Conservation (phyloP, 2,329 filamentous ascomycete genomes). For the Colletotrichum tropicicola region DNA sequence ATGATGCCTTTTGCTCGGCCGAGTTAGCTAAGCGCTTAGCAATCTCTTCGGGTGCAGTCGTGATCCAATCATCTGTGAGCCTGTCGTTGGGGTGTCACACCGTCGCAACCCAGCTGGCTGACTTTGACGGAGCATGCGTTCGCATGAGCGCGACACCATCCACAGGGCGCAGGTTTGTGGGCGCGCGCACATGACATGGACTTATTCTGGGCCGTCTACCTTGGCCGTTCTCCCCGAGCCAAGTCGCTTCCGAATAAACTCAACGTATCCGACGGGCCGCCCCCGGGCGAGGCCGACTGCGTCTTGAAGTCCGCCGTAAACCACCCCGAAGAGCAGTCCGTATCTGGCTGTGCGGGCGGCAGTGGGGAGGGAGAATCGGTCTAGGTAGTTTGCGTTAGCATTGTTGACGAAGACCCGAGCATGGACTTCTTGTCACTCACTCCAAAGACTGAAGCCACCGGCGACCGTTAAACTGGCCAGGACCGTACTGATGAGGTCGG, state of each 20-base stretch:
- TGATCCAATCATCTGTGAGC: too few species aligned
- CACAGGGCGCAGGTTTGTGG: background rate
- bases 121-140: too few species aligned
- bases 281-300: constrained; percentile 73
- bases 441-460: constrained; percentile 86
- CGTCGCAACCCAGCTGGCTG: too few species aligned
- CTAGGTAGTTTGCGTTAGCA: constrained; percentile 50
- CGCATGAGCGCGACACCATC: too few species aligned
- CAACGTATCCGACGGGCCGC: constrained; percentile 78
- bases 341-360: constrained; percentile 81
- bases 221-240: background rate
- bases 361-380: constrained; percentile 81
- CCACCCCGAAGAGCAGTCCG: constrained; percentile 80
- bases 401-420: too few species aligned
- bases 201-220: background rate
- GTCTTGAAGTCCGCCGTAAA: constrained; percentile 86
- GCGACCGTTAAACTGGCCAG: constrained; percentile 86
- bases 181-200: background rate
- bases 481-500: constrained; percentile 83
- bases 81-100: too few species aligned
- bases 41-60: too few species aligned
- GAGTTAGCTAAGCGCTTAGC: too few species aligned
- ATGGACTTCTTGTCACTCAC: constrained; percentile 57
- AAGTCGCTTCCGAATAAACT: constrained; percentile 65
- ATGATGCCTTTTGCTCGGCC: too few species aligned